Evolutionary conservation across 1,284 basidiomycete species (phyloP), one percentile per base, ranked within the genome.

Genomic region (Clitocybe nebularis): DNA sequence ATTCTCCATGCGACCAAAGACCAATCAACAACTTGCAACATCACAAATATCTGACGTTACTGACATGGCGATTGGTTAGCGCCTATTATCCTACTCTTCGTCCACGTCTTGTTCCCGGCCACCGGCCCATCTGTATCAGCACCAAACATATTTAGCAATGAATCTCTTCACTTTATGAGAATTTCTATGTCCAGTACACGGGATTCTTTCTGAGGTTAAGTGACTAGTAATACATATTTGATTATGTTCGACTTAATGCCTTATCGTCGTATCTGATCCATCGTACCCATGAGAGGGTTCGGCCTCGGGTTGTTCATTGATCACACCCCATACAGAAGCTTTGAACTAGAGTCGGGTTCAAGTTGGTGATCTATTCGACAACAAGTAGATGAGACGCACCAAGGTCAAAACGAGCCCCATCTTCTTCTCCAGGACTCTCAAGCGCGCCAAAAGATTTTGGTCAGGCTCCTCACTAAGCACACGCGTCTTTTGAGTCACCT

Each of bases 331-430:
- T 0, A 96, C 93, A 10, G 91, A 93, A 0, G 92, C 92, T 67
- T 93, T 92, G 75, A 92, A 95, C 85, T 95, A 62, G 2, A 50
- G 49, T 22, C 37, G 38, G 38, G 21, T 32, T 38, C 22, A 13
- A 14, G 17, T 36, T 13, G 23, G 19, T 19, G 17, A 28, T 6
- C 11, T 43, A 28, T 14, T 32, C 24, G 24, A 17, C 30, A 19
- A 23, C 14, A 39, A 37, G 21, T 10, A 33, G 39, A 36, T 11
- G 7, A 20, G 16, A 71, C 78, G 51, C 54, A 90, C 92, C 65
- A 94, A 63, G 0, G 93, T 95, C 56, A 94, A 67, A 0, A 95
- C 91, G 26, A 99, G 74, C 4, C 91, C 92, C 88, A 98, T 94
- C 65, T 96, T 96, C 59, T 88, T 81, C 62, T 98, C 95, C 33